phyloP scores from a whole-genome alignment of 2,329 filamentous ascomycete species.

The Aspergillus sp. region DNA sequence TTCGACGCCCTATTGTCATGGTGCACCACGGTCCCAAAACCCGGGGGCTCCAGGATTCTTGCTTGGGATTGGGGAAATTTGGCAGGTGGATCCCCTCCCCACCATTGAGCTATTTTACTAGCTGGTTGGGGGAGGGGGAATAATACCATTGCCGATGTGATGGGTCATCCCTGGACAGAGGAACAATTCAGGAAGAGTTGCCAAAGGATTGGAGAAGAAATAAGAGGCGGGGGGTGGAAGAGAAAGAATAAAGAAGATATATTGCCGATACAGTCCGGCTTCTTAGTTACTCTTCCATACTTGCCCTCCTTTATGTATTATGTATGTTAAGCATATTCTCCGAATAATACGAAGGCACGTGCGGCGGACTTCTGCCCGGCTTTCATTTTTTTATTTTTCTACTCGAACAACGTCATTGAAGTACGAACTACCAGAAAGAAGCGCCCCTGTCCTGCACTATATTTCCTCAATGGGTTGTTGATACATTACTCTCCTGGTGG shows the following conservation, averaged over 20 bases:
- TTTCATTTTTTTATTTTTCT: no score
- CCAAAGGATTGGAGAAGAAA: not conserved
- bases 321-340: no score
- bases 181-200: not conserved
- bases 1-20: not conserved
- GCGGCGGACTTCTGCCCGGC: no score
- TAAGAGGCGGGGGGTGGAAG: not conserved
- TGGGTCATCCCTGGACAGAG: not conserved
- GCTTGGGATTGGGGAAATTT: no score
- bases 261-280: not conserved
- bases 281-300: not conserved
- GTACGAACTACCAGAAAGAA: no score
- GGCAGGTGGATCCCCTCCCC: not conserved
- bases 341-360: no score
- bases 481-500: no score
- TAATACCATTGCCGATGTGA: not conserved
- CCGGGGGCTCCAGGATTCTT: no score
- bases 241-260: not conserved
- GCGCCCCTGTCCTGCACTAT: no score
- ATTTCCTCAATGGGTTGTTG: no score
- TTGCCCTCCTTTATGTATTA: no score
- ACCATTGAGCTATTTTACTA: not conserved
- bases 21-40: not conserved
- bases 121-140: not conserved
- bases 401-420: no score